Evolutionary conservation across 306 rosid species (phyloP).

Genomic region (Nissolia schottii): DNA sequence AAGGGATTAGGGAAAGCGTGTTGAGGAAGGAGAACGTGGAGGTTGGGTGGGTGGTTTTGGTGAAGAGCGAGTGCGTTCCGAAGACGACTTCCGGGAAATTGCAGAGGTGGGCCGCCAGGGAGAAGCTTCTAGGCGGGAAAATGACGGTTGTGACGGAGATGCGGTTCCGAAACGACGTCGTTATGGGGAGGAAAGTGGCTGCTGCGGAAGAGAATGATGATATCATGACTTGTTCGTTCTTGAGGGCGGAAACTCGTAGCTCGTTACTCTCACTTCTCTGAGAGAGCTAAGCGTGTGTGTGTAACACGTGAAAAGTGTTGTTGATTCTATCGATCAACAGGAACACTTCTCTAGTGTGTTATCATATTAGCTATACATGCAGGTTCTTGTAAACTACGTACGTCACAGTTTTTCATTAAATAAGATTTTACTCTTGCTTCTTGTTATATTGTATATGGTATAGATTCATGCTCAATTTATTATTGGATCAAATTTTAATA

Average conservation of each 20-base stretch:
- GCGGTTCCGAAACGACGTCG: constrained; percentile 28
- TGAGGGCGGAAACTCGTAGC: constrained; percentile 15
- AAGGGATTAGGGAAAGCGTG: constrained; percentile 41
- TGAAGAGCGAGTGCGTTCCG: constrained; percentile 50
- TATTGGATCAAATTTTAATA: too few relatives aligned
- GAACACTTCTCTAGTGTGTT: too few relatives aligned
- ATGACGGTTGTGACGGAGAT: constrained; percentile 50
- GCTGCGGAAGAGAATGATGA: neutral
- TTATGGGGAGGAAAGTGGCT: neutral
- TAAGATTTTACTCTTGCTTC: too few relatives aligned
- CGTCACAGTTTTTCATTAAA: too few relatives aligned
- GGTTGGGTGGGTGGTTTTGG: constrained; percentile 61
- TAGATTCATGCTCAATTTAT: too few relatives aligned
- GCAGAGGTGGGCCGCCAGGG: constrained; percentile 53
- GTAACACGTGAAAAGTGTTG: neutral
- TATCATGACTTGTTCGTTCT: neutral
- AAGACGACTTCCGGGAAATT: constrained; percentile 84
- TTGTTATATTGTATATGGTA: too few relatives aligned
- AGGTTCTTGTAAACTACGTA: too few relatives aligned
- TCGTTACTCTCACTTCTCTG: constrained; percentile 36
- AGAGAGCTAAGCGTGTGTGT: constrained; percentile 18
- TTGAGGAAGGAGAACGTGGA: constrained; percentile 42
- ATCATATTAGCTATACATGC: too few relatives aligned
- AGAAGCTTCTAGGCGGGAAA: constrained; percentile 46
- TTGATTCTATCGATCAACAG: too few relatives aligned